Percentiles rank a stretch among this genome's conserved stretches.
These are phyloP conservation scores for Cystobasidium sp. DNA, from an alignment of 1,284 basidiomycete species.

Conservation along the genomic window DNA sequence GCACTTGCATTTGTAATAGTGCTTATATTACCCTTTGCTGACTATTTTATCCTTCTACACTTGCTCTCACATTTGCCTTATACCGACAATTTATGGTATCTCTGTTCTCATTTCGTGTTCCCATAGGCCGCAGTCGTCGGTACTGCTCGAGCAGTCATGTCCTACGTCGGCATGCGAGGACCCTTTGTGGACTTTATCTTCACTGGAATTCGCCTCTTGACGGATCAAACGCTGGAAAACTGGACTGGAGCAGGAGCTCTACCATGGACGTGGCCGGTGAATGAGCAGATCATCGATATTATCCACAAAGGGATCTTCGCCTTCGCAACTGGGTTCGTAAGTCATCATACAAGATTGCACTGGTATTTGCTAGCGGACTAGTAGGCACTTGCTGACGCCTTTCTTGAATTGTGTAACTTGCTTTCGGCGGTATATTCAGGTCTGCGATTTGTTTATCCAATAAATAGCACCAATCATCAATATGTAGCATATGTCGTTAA, in stretches of 20 bases:
- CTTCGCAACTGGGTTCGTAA: neutral
- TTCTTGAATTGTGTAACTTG: no score
- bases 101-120: neutral
- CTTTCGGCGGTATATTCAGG: no score
- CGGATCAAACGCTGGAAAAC: slow-evolving; percentile 3
- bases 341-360: no score
- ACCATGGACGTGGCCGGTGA: neutral
- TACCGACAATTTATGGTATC: neutral
- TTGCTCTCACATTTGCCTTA: neutral
- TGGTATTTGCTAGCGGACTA: no score
- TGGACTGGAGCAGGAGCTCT: slow-evolving; percentile 4
- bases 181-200: neutral
- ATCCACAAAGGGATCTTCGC: neutral
- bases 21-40: no score
- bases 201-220: neutral
- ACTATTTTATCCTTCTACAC: no score
- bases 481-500: no score
- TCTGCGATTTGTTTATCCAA: no score
- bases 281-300: neutral
- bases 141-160: slow-evolving; percentile 1
- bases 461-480: no score
- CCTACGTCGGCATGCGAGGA: neutral
- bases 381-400: no score
- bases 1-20: no score
- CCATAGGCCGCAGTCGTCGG: neutral